These are phyloP conservation scores for Suillus alpinus DNA, from an alignment of 768 basidiomycete species.

Conservation along the genomic window DNA sequence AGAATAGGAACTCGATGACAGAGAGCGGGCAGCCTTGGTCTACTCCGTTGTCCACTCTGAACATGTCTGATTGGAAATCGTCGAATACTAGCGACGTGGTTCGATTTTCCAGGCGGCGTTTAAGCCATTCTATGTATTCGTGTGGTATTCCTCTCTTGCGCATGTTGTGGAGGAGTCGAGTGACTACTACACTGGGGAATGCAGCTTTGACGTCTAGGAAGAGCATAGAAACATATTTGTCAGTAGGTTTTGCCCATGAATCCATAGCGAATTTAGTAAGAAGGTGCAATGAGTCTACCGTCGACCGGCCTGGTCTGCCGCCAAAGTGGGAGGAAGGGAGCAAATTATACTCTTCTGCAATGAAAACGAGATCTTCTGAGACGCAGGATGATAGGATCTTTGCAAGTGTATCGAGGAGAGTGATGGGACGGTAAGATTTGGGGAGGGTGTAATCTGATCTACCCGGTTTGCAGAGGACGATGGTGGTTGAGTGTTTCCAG, in stretches of 20 bases:
- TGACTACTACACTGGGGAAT: constrained; percentile 14
- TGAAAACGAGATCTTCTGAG: constrained; percentile 19
- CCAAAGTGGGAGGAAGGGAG: constrained; percentile 32
- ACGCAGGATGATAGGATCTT: constrained; percentile 30
- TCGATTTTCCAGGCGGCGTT: not conserved
- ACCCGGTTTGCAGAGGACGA: constrained; percentile 35
- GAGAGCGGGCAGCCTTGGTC: constrained; percentile 33
- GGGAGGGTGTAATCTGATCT: constrained; percentile 31
- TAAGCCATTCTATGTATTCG: constrained; percentile 5
- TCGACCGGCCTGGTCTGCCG: constrained; percentile 18
- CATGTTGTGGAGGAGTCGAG: not conserved
- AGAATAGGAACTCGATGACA: constrained; percentile 24
- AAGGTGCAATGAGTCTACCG: constrained; percentile 25
- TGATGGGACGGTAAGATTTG: constrained; percentile 37
- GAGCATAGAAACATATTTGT: constrained; percentile 8
- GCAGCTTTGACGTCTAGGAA: constrained; percentile 11
- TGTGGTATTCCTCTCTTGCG: not conserved
- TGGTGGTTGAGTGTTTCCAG: constrained; percentile 25
- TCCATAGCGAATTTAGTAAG: constrained; percentile 18
- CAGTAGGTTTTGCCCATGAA: constrained; percentile 15
- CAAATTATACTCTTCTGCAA: constrained; percentile 29
- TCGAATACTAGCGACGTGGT: constrained; percentile 20
- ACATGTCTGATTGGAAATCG: constrained; percentile 16
- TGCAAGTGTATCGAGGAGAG: constrained; percentile 29
- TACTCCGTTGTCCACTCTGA: constrained; percentile 20